Evolutionary conservation across 108 stramenopile species (phyloP).

Genomic region (Nitzschia putrida): DNA sequence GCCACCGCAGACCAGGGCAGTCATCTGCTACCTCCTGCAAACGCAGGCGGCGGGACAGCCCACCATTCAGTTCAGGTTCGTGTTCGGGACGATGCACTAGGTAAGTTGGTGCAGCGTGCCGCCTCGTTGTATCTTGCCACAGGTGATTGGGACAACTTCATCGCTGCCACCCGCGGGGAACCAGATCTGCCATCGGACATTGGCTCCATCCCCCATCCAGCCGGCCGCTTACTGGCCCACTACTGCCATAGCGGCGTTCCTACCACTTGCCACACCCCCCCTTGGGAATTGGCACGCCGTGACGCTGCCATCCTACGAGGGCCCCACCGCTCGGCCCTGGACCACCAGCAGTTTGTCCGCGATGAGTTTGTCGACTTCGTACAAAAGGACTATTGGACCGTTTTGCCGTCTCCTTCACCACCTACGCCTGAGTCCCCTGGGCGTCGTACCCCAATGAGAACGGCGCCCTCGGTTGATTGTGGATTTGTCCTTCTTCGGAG

Average conservation of each 20-base stretch:
- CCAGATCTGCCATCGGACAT: constrained; percentile 19
- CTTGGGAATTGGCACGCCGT: constrained; percentile 18
- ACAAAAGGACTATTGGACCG: constrained; percentile 27
- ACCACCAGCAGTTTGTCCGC: constrained; percentile 15
- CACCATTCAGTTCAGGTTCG: too few species aligned
- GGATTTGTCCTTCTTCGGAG: constrained; percentile 30
- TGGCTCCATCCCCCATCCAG: constrained; percentile 20
- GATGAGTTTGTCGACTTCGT: constrained; percentile 33
- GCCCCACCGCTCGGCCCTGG: constrained; percentile 23
- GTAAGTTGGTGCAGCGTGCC: not conserved
- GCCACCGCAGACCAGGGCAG: too few species aligned
- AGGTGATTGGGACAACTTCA: constrained; percentile 7
- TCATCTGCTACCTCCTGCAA: too few species aligned
- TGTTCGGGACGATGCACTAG: too few species aligned
- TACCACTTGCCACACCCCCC: not conserved
- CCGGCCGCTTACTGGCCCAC: constrained; percentile 17
- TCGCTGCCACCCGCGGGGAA: not conserved
- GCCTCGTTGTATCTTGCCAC: not conserved
- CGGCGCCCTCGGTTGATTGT: constrained; percentile 27
- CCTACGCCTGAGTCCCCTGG: constrained; percentile 33
- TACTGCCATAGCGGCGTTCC: constrained; percentile 17
- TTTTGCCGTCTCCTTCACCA: constrained; percentile 23
- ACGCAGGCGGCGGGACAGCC: too few species aligned
- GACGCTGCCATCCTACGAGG: constrained; percentile 16
- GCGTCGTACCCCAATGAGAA: constrained; percentile 36